phyloP scores from a whole-genome alignment of 441 rosid species.

The Metrosideros polymorpha region DNA sequence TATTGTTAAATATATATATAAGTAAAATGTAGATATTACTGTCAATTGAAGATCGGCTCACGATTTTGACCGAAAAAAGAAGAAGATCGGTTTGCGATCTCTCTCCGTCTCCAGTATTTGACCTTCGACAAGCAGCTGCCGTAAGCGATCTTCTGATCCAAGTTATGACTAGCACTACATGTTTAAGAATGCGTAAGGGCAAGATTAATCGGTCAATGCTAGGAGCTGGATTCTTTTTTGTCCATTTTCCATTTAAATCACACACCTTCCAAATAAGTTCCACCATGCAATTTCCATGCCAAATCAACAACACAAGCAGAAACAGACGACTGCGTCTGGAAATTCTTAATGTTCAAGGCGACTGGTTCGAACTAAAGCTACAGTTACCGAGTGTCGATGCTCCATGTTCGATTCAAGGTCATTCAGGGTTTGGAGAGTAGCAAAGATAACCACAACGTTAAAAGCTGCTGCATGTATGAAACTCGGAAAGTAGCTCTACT shows the following conservation, averaged over 20 bases:
- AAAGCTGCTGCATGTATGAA: not conserved
- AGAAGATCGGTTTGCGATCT: not conserved
- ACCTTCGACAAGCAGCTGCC: not conserved
- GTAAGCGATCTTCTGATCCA: no score
- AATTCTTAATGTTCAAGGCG: not conserved
- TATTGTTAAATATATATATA: no score
- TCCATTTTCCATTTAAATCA: not conserved
- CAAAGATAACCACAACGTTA: not conserved
- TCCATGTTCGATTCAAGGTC: not conserved
- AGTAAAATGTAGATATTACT: not conserved
- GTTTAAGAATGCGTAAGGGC: not conserved
- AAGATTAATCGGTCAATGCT: not conserved
- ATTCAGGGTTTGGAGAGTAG: not conserved
- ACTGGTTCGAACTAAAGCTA: not conserved
- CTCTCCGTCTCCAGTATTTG: not conserved
- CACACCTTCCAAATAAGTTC: not conserved
- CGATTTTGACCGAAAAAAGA: no score
- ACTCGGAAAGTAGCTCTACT: not conserved
- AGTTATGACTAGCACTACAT: not conserved
- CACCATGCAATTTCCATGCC: not conserved
- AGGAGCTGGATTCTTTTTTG: not conserved
- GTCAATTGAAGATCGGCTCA: not conserved
- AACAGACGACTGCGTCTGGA: not conserved
- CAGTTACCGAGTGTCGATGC: not conserved
- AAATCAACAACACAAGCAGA: not conserved